These are phyloP conservation scores for Phytophthora sp. DNA, from an alignment of 352 stramenopile genomes.

Conservation along the genomic window DNA sequence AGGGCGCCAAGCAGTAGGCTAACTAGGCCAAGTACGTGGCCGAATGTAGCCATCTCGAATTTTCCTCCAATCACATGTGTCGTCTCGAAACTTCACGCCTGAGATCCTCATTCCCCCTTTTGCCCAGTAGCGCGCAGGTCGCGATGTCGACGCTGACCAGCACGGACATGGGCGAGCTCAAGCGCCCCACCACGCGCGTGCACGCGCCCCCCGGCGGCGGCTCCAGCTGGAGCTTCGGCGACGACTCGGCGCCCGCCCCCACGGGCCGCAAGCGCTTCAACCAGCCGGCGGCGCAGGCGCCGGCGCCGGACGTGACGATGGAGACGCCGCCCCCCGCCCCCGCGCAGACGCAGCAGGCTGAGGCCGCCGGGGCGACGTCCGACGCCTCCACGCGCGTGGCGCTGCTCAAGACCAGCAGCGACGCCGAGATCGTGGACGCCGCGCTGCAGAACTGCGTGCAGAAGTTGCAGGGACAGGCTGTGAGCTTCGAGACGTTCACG, in stretches of 20 bases:
- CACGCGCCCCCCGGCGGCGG: slow-evolving; percentile 78
- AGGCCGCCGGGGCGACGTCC: slow-evolving; percentile 36
- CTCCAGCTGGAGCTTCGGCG: slow-evolving; percentile 79
- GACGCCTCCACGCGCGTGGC: slow-evolving; percentile 51
- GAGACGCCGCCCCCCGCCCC: slow-evolving; percentile 24
- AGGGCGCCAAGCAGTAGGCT: slow-evolving; percentile 42
- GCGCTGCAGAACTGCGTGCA: slow-evolving; percentile 68
- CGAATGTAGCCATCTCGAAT: neutral
- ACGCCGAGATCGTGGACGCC: slow-evolving; percentile 71
- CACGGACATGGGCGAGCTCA: slow-evolving; percentile 82
- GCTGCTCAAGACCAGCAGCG: slow-evolving; percentile 77
- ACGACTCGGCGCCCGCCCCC: slow-evolving; percentile 23
- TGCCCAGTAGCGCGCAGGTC: neutral
- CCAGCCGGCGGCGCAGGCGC: slow-evolving; percentile 10
- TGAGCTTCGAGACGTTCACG: slow-evolving; percentile 68
- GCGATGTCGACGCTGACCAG: slow-evolving; percentile 87
- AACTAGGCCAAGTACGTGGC: too few species aligned
- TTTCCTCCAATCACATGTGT: neutral
- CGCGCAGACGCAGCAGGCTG: slow-evolving; percentile 32
- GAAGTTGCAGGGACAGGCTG: slow-evolving; percentile 28
- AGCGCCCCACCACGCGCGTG: slow-evolving; percentile 80
- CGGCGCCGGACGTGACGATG: slow-evolving; percentile 18
- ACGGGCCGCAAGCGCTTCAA: slow-evolving; percentile 31
- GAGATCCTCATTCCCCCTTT: neutral
- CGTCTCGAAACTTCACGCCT: too few species aligned